Evolutionary conservation across 2,329 filamentous ascomycete genomes (phyloP).

Genomic region (Coniochaeta sp.): DNA sequence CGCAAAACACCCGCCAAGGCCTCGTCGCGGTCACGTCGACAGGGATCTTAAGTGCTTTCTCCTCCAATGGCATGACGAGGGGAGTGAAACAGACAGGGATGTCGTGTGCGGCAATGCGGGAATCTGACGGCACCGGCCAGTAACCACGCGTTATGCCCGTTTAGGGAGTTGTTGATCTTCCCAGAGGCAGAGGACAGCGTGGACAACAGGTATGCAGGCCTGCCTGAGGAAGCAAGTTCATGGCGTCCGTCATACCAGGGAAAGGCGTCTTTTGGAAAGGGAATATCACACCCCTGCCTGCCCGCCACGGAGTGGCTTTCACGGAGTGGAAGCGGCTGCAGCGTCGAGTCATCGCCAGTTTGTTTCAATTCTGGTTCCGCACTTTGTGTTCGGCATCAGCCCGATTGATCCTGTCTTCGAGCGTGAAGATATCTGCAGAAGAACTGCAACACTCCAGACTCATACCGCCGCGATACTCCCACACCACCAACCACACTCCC

Average conservation of each 20-base stretch:
- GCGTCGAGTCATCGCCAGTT: not conserved
- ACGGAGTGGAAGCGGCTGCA: not conserved
- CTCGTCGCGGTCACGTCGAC: slow-evolving; percentile 13
- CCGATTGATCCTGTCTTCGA: not conserved
- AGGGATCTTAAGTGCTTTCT: slow-evolving; percentile 18
- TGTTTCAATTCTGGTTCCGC: not conserved
- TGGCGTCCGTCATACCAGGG: too few species aligned
- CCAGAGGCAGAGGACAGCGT: slow-evolving; percentile 10
- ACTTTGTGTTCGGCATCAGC: not conserved
- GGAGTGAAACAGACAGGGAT: slow-evolving; percentile 9
- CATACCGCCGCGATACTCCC: not conserved
- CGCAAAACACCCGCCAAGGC: not conserved
- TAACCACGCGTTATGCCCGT: slow-evolving; percentile 11
- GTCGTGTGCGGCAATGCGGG: slow-evolving; percentile 6
- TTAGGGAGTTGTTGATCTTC: slow-evolving; percentile 3
- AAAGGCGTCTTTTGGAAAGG: not conserved
- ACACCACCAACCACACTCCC: not conserved
- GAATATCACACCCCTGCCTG: not conserved
- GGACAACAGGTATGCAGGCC: slow-evolving; percentile 1
- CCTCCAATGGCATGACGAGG: slow-evolving; percentile 14
- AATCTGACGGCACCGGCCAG: slow-evolving; percentile 6
- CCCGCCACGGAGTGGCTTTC: too few species aligned
- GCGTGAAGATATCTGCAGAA: not conserved
- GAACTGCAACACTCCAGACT: not conserved
- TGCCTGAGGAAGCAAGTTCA: slow-evolving; percentile 9